Evolutionary conservation across 192 early-diverging fungal genomes (phyloP).

Genomic region (Rhizoclosmatium sp.): DNA sequence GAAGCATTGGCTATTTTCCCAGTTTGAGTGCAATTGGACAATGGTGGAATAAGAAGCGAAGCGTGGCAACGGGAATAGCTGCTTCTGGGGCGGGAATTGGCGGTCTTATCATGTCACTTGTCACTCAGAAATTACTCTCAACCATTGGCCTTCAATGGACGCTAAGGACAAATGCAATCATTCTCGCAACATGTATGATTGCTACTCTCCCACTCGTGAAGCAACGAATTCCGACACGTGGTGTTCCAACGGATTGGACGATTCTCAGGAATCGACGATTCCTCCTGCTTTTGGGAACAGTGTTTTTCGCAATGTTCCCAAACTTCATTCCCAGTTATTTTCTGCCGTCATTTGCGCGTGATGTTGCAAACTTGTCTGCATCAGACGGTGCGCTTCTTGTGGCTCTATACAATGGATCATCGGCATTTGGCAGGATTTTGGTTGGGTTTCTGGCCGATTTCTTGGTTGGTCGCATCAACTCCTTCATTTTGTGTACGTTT

Average conservation of each 20-base stretch:
- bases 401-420: slow-evolving; percentile 73
- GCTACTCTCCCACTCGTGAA: slow-evolving; percentile 24
- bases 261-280: slow-evolving; percentile 25
- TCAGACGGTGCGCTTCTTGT: slow-evolving; percentile 18
- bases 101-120: slow-evolving; percentile 69
- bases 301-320: slow-evolving; percentile 50
- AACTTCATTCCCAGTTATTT: slow-evolving; percentile 20
- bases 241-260: slow-evolving; percentile 26
- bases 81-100: slow-evolving; percentile 76
- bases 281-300: not conserved
- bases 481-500: slow-evolving; percentile 58
- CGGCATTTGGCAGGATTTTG: slow-evolving; percentile 68
- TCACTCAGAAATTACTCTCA: slow-evolving; percentile 66
- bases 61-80: slow-evolving; percentile 76
- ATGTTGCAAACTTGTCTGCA: slow-evolving; percentile 14
- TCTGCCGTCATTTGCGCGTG: slow-evolving; percentile 14
- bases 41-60: slow-evolving; percentile 74
- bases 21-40: slow-evolving; percentile 64
- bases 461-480: slow-evolving; percentile 67
- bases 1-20: slow-evolving; percentile 71
- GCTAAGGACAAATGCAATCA: slow-evolving; percentile 66
- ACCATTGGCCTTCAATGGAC: slow-evolving; percentile 67
- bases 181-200: slow-evolving; percentile 41
- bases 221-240: slow-evolving; percentile 3
- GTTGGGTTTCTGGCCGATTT: slow-evolving; percentile 71